Conservation (phyloP, 768 basidiomycete species). For the Tricholoma sp. region DNA sequence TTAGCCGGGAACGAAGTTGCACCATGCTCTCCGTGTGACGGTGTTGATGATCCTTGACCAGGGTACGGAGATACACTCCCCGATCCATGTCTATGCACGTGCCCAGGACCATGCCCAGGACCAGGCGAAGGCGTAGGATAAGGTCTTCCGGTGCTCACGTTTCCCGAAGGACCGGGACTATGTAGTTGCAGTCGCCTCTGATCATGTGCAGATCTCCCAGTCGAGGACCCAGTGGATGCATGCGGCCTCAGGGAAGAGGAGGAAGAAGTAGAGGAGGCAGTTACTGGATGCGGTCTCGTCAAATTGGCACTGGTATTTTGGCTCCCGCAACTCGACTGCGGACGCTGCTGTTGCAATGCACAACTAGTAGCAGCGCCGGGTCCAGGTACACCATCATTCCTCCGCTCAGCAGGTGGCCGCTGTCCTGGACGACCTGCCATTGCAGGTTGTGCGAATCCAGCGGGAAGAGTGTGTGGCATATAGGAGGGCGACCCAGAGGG, state of each 20-base stretch:
- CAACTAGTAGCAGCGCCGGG: background rate
- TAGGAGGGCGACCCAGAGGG: background rate
- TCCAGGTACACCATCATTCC: constrained; percentile 7
- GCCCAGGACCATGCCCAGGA: background rate
- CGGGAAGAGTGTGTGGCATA: background rate
- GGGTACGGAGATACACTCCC: constrained; percentile 7
- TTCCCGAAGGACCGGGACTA: background rate
- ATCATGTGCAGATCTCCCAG: background rate
- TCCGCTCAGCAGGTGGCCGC: constrained; percentile 45
- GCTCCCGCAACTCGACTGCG: background rate
- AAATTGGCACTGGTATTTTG: constrained; percentile 26
- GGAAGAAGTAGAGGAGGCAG: constrained; percentile 10
- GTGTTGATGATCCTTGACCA: constrained; percentile 2
- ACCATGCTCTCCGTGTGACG: constrained; percentile 19
- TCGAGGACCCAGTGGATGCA: constrained; percentile 11
- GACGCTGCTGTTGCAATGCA: background rate
- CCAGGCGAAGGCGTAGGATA: constrained; percentile 4
- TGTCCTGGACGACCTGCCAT: constrained; percentile 23
- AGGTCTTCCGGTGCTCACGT: background rate
- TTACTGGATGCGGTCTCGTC: constrained; percentile 26
- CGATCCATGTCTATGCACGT: background rate
- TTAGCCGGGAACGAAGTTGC: constrained; percentile 7
- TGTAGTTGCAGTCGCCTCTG: background rate
- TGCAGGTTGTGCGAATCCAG: constrained; percentile 6
- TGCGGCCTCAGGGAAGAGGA: constrained; percentile 20